Evolutionary conservation across 305 asterid species (phyloP), one percentile per base, ranked within the genome.

Genomic region (Solanum aculeatissimum): DNA sequence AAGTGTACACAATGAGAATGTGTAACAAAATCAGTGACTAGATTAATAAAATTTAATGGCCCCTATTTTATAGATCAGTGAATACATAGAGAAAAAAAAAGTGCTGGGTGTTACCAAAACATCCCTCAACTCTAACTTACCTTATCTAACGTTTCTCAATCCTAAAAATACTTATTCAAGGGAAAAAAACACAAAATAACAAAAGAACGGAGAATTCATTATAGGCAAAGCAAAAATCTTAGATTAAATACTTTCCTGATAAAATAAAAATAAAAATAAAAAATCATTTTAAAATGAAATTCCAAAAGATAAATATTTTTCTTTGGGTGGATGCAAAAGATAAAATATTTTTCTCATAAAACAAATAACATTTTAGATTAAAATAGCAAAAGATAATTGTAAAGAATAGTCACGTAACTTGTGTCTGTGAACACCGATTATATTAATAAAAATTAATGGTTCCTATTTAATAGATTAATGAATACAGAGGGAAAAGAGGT

Each of bases 381-480:
- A 40, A 40, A 40, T 40, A 7, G 45, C 10, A 40, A 40, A 8
- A 40, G 45, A 40, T 7, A 7, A 40, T 7, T 40, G 45, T 40
- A 1, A 11, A 65, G n/a, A 65, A 65, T 71, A n/a, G 2, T 63
- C 19, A 27, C 71, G 14, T 63, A 62, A 63, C 38, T 1, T 27
- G 42, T 32, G 74, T 1, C 8, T 66, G 15, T 66, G 47, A 66
- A 35, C 8, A 83, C 72, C 29, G 78, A 58, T 83, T 85, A 72
- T 75, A 86, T 85, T 87, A 84, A 40, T 81, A 82, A 82, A 65
- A 83, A 82, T 84, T 81, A 68, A 68, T 84, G 83, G 47, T 27
- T 45, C 85, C 83, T 84, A 63, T 74, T 74, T 74, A 74, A 74
- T 47, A 86, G 81, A 83, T 85, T 23, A 86, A 87, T 90, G 60